A percentile compares a stretch with the other conserved stretches of the same genome.
Evolutionary conservation across 1,139 yeast species (phyloP).

Genomic region (Suhomyces yuchorum): DNA sequence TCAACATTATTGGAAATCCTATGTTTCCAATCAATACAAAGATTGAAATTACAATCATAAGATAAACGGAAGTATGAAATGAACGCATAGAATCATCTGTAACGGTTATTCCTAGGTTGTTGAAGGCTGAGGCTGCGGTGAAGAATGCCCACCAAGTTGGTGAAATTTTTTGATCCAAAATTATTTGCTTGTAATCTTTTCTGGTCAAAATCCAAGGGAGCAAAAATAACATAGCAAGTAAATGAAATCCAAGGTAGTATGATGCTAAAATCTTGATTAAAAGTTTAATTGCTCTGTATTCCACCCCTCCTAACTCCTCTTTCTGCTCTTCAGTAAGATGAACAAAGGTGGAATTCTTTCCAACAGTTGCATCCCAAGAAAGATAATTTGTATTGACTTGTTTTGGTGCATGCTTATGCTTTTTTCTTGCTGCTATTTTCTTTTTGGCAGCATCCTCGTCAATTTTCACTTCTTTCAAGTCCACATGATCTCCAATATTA

Average conservation of each 20-base stretch:
- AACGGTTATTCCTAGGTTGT: constrained; percentile 80
- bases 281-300: constrained; percentile 83
- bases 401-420: not conserved
- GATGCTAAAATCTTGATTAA: constrained; percentile 63
- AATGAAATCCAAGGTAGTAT: constrained; percentile 77
- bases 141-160: constrained; percentile 95
- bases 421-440: not conserved
- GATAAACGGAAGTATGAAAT: constrained; percentile 64
- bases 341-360: constrained; percentile 90
- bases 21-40: constrained; percentile 90
- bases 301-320: constrained; percentile 96
- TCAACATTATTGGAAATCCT: constrained; percentile 80
- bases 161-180: constrained; percentile 57
- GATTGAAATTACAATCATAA: constrained; percentile 62
- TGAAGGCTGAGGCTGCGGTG: constrained; percentile 77
- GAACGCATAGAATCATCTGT: constrained; percentile 77
- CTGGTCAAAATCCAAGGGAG: constrained; percentile 65
- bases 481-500: not conserved
- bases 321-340: constrained; percentile 81
- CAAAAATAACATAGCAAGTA: constrained; percentile 58
- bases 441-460: not conserved
- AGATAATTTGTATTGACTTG: constrained; percentile 57
- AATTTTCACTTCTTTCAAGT: not conserved
- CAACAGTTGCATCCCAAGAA: constrained; percentile 91
- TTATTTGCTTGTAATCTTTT: constrained; percentile 40